Percentiles rank a stretch among this genome's conserved stretches.
These are phyloP conservation scores for Ampelocalamus luodianensis DNA, from an alignment of 176 grass and related monocot species.

Conservation along the genomic window DNA sequence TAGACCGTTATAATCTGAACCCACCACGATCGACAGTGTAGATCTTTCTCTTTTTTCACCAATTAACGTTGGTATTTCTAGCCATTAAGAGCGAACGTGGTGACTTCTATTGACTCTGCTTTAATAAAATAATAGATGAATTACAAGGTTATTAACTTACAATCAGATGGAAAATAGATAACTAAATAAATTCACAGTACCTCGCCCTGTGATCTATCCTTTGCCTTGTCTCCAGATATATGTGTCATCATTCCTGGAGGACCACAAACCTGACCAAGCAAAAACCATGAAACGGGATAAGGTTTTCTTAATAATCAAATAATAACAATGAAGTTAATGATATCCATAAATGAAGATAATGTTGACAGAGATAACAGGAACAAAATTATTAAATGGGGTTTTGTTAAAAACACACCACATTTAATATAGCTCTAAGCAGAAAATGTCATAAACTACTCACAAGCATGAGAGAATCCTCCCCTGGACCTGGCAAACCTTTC, in stretches of 20 bases:
- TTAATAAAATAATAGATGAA: no score
- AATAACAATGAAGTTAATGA: background rate
- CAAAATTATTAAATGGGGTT: background rate
- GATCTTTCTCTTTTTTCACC: no score
- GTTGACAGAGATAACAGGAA: background rate
- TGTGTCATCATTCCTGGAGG: constrained; percentile 98
- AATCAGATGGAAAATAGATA: background rate
- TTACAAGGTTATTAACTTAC: background rate
- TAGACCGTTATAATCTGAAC: no score
- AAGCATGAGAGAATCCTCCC: constrained; percentile 71
- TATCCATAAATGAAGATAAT: constrained; percentile 1
- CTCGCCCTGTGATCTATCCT: constrained; percentile 90
- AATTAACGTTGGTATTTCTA: no score
- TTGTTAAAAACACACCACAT: background rate
- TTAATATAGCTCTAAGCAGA: background rate
- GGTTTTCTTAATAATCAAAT: background rate
- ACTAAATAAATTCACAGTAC: constrained; percentile 37
- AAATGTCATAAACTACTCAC: constrained; percentile 57
- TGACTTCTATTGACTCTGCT: no score
- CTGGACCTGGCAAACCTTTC: constrained; percentile 87
- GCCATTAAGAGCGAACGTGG: no score
- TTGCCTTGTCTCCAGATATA: constrained; percentile 88
- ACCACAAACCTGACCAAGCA: constrained; percentile 76
- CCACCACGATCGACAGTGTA: no score
- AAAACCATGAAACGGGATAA: constrained; percentile 2